Percentiles rank a stretch among this genome's conserved stretches.
These are phyloP conservation scores for Colletotrichum truncatum DNA, from an alignment of 2,329 filamentous ascomycete genomes.

Conservation along the genomic window DNA sequence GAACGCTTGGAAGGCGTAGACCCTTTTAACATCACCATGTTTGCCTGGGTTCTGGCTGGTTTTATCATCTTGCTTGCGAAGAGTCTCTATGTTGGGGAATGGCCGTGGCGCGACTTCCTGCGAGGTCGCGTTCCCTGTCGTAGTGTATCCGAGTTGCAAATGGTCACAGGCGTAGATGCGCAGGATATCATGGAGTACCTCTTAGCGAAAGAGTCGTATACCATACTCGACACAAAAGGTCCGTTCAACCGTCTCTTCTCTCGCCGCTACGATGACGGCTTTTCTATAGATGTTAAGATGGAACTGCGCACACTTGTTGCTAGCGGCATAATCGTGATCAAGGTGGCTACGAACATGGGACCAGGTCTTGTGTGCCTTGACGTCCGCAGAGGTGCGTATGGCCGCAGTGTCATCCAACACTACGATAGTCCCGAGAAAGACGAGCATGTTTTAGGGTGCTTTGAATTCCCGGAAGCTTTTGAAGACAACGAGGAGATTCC, in stretches of 20 bases:
- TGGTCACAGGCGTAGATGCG: constrained; percentile 31
- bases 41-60: constrained; percentile 36
- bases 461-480: background rate
- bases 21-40: constrained; percentile 37
- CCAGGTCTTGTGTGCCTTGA: background rate
- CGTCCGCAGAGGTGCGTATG: background rate
- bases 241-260: too few relatives aligned
- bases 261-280: constrained; percentile 12
- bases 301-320: background rate
- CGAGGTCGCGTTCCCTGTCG: constrained; percentile 32
- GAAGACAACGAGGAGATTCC: background rate
- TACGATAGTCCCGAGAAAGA: background rate
- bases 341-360: background rate
- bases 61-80: constrained; percentile 37
- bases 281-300: constrained; percentile 9
- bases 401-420: background rate
- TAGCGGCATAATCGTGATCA: background rate
- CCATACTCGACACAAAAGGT: constrained; percentile 31
- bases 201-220: constrained; percentile 30
- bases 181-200: constrained; percentile 36
- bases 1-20: constrained; percentile 36
- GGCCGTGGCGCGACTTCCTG: constrained; percentile 40
- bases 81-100: constrained; percentile 33
- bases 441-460: background rate
- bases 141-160: constrained; percentile 34